Evolutionary conservation across 441 rosid genomes (phyloP), one percentile per base, ranked within the genome.

Genomic region (Adansonia grandidieri): DNA sequence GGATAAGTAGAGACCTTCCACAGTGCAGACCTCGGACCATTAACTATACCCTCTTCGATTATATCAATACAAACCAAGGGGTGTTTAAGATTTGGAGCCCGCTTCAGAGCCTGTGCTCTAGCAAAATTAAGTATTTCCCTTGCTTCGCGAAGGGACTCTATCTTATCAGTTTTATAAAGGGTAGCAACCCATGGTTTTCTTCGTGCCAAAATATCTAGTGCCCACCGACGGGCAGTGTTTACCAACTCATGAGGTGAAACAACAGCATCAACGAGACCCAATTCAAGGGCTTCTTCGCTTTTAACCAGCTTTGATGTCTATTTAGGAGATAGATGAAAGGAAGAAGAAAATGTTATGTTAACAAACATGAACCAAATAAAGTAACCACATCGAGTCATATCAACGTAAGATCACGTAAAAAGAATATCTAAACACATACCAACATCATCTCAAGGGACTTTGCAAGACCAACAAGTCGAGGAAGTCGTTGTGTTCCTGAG

Each of bases 401-500:
- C 40, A 40, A 62, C 78, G 13, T 71, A 50, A 67, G 53, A 82
- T 63, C 51, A 79, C 22, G 62, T 60, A 76, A 77, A 61, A 70
- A 42, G 45, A 74, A 69, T 57, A 81, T 60, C 71, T 42, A 80
- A 77, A 63, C 63, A 85, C 87, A 71, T 82, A 96, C 99, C 97
- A 96, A 87, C 92, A 96, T 94, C 98, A 96, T 94, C 83, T 93
- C 91, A 78, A 96, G 97, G 83, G 91, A 89, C 80, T 94, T 96
- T 20, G 97, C 48, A 57, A 94, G 92, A 78, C 99, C 99, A 82
- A 96, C 97, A 85, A 96, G 98, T 73, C 99, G 98, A 1, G 99
- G 99, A 86, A 96, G 99, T 70, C 99, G 90, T 82, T 96, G 99
- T 14, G 99, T 96, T 83, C 99, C 99, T 96, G 88, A 76, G 37